Percentiles rank a stretch among this genome's conserved stretches.
Evolutionary conservation across 768 basidiomycete species (phyloP).

Genomic region (Tremella mesenterica): DNA sequence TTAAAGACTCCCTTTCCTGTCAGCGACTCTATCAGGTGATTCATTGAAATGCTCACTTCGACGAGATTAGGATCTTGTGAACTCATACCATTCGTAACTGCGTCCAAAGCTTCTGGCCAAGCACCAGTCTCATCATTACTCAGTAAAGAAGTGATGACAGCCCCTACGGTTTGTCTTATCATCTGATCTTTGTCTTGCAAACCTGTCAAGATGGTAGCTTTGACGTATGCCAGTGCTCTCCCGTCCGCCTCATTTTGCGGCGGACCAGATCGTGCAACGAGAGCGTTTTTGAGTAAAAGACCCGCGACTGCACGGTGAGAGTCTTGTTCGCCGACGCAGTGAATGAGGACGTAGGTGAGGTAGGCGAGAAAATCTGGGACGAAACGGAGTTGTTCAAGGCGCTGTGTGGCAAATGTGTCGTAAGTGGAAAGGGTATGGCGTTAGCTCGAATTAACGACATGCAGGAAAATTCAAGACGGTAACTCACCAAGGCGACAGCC

Average conservation of each 20-base stretch:
- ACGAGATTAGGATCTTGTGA: constrained; percentile 64
- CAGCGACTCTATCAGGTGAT: background rate
- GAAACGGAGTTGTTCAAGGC: constrained; percentile 52
- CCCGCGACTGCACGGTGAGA: constrained; percentile 92
- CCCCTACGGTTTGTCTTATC: constrained; percentile 87
- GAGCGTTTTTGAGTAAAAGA: constrained; percentile 87
- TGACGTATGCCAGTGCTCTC: constrained; percentile 47
- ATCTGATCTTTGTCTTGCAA: constrained; percentile 68
- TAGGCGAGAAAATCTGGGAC: constrained; percentile 92
- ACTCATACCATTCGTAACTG: constrained; percentile 72
- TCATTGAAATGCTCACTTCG: constrained; percentile 57
- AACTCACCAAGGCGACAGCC: constrained; percentile 66
- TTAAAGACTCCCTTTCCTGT: constrained; percentile 72
- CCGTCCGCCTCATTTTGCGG: constrained; percentile 55
- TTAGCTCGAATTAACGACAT: background rate
- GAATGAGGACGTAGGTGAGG: constrained; percentile 83
- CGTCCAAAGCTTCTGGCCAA: constrained; percentile 90
- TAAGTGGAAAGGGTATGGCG: background rate
- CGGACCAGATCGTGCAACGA: constrained; percentile 65
- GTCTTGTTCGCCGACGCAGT: constrained; percentile 72
- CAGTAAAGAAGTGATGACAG: constrained; percentile 83
- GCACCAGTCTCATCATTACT: constrained; percentile 78
- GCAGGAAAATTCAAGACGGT: background rate
- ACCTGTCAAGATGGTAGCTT: constrained; percentile 36
- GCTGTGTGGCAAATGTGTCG: constrained; percentile 21